Evolutionary conservation across 352 stramenopile species (phyloP).

Genomic region (Phytophthora palmivora): DNA sequence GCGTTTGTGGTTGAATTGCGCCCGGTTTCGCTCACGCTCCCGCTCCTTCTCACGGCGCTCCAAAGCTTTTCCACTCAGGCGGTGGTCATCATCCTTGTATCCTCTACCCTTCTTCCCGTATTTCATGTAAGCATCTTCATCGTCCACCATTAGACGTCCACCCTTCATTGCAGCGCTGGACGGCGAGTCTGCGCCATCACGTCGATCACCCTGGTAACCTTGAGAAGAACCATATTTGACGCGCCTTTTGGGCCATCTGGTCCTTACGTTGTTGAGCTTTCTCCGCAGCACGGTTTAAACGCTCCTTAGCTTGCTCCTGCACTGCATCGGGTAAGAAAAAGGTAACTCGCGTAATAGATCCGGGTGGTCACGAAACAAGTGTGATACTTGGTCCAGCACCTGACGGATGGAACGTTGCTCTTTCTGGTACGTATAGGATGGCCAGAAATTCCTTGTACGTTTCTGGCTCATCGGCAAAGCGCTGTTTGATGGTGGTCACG

Average conservation of each 20-base stretch:
- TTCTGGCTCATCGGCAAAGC: slow-evolving; percentile 97
- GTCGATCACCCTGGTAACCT: slow-evolving; percentile 48
- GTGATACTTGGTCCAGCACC: slow-evolving; percentile 97
- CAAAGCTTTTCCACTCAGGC: slow-evolving; percentile 57
- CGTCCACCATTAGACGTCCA: slow-evolving; percentile 45
- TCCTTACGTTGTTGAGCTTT: slow-evolving; percentile 94
- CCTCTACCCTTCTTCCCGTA: slow-evolving; percentile 56
- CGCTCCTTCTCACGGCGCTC: slow-evolving; percentile 83
- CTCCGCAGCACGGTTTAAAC: slow-evolving; percentile 94
- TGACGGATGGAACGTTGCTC: slow-evolving; percentile 99
- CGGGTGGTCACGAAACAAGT: slow-evolving; percentile 98
- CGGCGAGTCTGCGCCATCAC: slow-evolving; percentile 63
- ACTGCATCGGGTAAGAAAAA: slow-evolving; percentile 99
- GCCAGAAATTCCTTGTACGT: slow-evolving; percentile 99
- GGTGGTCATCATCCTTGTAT: slow-evolving; percentile 67
- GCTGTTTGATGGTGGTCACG: slow-evolving; percentile 99
- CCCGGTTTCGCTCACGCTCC: slow-evolving; percentile 79
- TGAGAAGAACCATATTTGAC: slow-evolving; percentile 49
- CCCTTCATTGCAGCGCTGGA: slow-evolving; percentile 66
- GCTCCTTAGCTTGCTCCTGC: slow-evolving; percentile 96
- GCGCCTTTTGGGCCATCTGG: slow-evolving; percentile 57
- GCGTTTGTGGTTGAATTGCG: slow-evolving; percentile 77
- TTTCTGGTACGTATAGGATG: slow-evolving; percentile 99
- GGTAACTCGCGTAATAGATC: slow-evolving; percentile 99
- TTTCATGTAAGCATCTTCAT: slow-evolving; percentile 49